Conservation (phyloP, 352 stramenopile species). For the Phytophthora sp. region DNA sequence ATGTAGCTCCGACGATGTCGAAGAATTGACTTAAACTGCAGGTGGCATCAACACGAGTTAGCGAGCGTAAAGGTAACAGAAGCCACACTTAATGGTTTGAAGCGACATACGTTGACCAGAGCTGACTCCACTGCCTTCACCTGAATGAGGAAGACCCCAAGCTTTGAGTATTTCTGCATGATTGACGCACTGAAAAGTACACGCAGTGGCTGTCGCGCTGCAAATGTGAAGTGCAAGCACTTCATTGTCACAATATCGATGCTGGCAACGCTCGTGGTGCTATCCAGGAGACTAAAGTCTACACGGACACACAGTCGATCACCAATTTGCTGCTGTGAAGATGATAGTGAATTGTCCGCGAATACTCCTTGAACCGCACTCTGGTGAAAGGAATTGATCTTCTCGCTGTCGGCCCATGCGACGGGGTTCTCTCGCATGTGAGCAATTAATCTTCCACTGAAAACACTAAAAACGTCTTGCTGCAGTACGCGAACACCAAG, state of each 20-base stretch:
- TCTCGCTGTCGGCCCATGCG: conserved; percentile 61
- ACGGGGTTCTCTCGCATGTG: conserved; percentile 61
- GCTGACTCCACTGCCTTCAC: conserved; percentile 67
- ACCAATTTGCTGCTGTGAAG: conserved; percentile 45
- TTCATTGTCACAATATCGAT: conserved; percentile 67
- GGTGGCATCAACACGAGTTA: not conserved
- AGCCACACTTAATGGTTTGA: not conserved
- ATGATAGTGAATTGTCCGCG: conserved; percentile 50
- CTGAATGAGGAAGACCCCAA: conserved; percentile 65
- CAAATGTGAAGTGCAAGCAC: conserved; percentile 67
- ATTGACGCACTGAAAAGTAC: conserved; percentile 68
- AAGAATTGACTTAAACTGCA: conserved; percentile 67
- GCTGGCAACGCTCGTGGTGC: conserved; percentile 31
- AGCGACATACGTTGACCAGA: conserved; percentile 54
- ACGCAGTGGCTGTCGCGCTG: conserved; percentile 50
- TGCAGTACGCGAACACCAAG: conserved; percentile 23
- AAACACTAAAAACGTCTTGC: conserved; percentile 73
- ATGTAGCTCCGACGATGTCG: conserved; percentile 55
- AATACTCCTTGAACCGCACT: conserved; percentile 57
- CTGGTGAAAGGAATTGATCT: conserved; percentile 61
- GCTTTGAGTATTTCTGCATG: conserved; percentile 66
- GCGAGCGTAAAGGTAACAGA: not conserved
- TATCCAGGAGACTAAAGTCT: conserved; percentile 55
- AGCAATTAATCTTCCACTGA: conserved; percentile 55
- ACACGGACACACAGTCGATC: conserved; percentile 55